These are phyloP conservation scores for Aspergillus vadensis DNA, from an alignment of 2,329 filamentous ascomycete genomes.

Conservation along the genomic window DNA sequence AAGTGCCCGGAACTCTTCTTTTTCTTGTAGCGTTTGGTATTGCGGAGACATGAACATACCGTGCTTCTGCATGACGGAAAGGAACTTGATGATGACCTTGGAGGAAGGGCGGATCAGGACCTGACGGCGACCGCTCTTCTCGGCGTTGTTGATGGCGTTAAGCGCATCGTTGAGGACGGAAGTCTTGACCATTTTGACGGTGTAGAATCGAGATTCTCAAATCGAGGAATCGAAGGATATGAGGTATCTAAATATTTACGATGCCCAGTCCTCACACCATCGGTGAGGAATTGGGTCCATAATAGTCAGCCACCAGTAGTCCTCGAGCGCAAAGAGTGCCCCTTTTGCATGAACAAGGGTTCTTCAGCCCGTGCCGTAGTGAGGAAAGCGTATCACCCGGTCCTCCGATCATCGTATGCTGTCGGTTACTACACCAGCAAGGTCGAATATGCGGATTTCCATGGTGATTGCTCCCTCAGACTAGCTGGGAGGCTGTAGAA, in stretches of 20 bases:
- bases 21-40: not conserved
- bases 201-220: conserved; percentile 55
- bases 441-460: conserved; percentile 12
- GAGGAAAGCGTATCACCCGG: conserved; percentile 48
- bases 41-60: conserved; percentile 65
- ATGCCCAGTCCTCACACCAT: conserved; percentile 3
- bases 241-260: conserved; percentile 37
- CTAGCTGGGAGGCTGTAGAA: conserved; percentile 45
- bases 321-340: conserved; percentile 70
- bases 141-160: conserved; percentile 99
- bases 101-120: conserved; percentile 96
- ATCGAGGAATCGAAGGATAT: conserved; percentile 42
- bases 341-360: conserved; percentile 56
- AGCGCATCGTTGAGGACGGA: conserved; percentile 99
- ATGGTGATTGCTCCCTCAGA: conserved; percentile 48
- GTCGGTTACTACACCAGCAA: conserved; percentile 18
- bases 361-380: conserved; percentile 65
- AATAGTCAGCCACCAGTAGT: conserved; percentile 65
- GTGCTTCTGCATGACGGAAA: conserved; percentile 98
- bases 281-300: conserved; percentile 16
- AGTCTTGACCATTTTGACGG: conserved; percentile 96
- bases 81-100: conserved; percentile 99
- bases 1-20: conserved; percentile 1
- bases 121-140: conserved; percentile 99
- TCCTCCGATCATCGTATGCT: conserved; percentile 12